Percentiles rank a stretch among this genome's conserved stretches.
phyloP scores from a whole-genome alignment of 345 rosid species.

The Camelina neglecta region DNA sequence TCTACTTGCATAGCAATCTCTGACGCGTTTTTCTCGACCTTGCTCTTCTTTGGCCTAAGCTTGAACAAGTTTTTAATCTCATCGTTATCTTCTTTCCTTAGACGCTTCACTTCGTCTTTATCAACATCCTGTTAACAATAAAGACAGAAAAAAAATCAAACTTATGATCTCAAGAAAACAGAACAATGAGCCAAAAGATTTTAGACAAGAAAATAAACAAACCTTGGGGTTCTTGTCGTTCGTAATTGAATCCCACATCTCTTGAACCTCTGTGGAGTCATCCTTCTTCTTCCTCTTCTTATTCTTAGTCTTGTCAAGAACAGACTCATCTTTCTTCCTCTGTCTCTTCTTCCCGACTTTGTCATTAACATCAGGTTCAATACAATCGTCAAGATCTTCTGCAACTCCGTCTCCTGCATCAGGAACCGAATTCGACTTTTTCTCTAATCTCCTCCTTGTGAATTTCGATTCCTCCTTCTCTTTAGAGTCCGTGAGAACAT shows the following conservation, averaged over 20 bases:
- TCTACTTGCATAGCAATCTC: slow-evolving; percentile 79
- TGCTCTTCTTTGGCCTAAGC: slow-evolving; percentile 63
- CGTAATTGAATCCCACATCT: slow-evolving; percentile 90
- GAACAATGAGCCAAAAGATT: background rate
- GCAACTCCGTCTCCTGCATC: slow-evolving; percentile 54
- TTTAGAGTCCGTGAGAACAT: background rate
- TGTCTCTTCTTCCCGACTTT: slow-evolving; percentile 57
- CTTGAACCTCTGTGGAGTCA: slow-evolving; percentile 57
- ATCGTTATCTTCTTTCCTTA: slow-evolving; percentile 61
- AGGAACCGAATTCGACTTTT: slow-evolving; percentile 51
- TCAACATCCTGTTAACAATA: slow-evolving; percentile 46
- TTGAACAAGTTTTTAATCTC: slow-evolving; percentile 67
- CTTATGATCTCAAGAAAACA: slow-evolving; percentile 9
- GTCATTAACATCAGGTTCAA: slow-evolving; percentile 31
- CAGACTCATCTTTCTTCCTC: slow-evolving; percentile 38
- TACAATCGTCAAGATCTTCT: slow-evolving; percentile 48
- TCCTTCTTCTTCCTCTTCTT: slow-evolving; percentile 52
- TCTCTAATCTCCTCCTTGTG: slow-evolving; percentile 62
- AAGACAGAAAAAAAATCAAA: background rate
- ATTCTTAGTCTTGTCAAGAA: slow-evolving; percentile 40
- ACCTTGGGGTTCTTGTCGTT: slow-evolving; percentile 76
- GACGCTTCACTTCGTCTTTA: slow-evolving; percentile 61
- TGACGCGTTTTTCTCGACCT: slow-evolving; percentile 62
- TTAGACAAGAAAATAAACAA: slow-evolving; percentile 12
- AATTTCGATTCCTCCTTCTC: background rate